Evolutionary conservation across 768 basidiomycete genomes (phyloP).

Genomic region (Boletus eberwhitei): DNA sequence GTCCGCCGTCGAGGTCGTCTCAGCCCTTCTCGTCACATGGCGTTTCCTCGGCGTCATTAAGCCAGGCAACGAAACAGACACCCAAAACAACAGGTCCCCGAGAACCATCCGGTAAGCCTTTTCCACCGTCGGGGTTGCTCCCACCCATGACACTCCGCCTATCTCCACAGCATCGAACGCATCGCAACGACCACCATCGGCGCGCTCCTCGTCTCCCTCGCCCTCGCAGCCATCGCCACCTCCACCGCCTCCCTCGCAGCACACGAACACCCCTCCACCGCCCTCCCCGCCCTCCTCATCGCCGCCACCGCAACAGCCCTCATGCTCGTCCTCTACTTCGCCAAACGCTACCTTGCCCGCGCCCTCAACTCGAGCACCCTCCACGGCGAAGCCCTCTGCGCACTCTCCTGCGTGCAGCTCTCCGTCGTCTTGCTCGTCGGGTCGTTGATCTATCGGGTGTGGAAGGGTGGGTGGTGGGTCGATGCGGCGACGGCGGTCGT

Average conservation of each 20-base stretch:
- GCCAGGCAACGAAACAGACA: constrained; percentile 34
- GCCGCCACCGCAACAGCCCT: constrained; percentile 38
- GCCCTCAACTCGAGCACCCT: constrained; percentile 43
- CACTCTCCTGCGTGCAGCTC: constrained; percentile 42
- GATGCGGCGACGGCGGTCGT: constrained; percentile 4
- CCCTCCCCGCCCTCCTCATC: constrained; percentile 41
- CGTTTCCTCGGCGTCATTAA: constrained; percentile 34
- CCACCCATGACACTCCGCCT: no score
- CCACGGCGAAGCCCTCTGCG: constrained; percentile 42
- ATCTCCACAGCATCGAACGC: constrained; percentile 31
- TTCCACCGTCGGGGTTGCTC: no score
- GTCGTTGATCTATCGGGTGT: constrained; percentile 35
- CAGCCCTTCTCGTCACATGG: constrained; percentile 44
- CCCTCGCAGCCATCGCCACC: constrained; percentile 35
- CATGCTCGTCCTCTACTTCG: constrained; percentile 41
- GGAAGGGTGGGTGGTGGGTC: constrained; percentile 47
- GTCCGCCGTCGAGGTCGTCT: constrained; percentile 45
- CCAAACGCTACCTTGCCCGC: constrained; percentile 41
- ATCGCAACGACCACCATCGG: constrained; percentile 36
- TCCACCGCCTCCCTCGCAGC: constrained; percentile 34
- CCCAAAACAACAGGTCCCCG: neutral
- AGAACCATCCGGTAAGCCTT: constrained; percentile 11
- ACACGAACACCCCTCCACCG: constrained; percentile 36
- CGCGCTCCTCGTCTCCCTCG: constrained; percentile 34
- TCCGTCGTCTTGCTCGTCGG: constrained; percentile 43